Conservation (phyloP, 192 early-diverging fungal species). For the Coemansia interrupta region DNA sequence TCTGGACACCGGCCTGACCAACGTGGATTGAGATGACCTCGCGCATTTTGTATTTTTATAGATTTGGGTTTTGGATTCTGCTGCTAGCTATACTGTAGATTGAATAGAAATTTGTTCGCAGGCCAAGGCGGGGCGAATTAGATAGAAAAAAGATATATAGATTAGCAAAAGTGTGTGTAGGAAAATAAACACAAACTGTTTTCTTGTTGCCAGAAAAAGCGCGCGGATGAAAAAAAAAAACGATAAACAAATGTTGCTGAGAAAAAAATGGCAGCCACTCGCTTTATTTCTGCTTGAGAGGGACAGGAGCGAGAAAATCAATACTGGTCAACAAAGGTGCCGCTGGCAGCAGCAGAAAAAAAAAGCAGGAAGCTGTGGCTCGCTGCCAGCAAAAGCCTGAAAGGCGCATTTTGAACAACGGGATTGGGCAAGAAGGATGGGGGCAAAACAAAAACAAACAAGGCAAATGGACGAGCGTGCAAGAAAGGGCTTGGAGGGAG, state of each 20-base stretch:
- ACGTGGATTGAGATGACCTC: slow-evolving; percentile 77
- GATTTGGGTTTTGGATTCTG: neutral
- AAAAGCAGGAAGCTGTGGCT: too few species aligned
- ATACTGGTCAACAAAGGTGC: too few species aligned
- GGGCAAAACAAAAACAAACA: neutral
- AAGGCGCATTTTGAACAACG: too few species aligned
- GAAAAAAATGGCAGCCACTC: too few species aligned
- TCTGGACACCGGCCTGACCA: slow-evolving; percentile 98
- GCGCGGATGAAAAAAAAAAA: slow-evolving; percentile 1
- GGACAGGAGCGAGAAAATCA: slow-evolving; percentile 1
- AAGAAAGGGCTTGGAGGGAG: neutral
- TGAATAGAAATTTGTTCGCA: neutral
- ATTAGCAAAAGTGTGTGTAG: neutral
- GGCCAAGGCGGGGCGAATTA: slow-evolving; percentile 3
- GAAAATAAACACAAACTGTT: neutral
- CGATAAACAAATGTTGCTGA: slow-evolving; percentile 1
- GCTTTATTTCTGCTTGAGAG: too few species aligned
- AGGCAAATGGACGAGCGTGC: too few species aligned
- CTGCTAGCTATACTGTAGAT: slow-evolving; percentile 3
- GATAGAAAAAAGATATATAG: slow-evolving; percentile 10
- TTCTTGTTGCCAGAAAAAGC: neutral
- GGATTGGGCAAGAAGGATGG: neutral
- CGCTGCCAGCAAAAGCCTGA: too few species aligned
- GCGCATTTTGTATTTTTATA: slow-evolving; percentile 56
- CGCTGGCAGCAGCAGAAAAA: too few species aligned